Conservation (phyloP, 1,139 yeast genomes). For the Hansenula sp. region DNA sequence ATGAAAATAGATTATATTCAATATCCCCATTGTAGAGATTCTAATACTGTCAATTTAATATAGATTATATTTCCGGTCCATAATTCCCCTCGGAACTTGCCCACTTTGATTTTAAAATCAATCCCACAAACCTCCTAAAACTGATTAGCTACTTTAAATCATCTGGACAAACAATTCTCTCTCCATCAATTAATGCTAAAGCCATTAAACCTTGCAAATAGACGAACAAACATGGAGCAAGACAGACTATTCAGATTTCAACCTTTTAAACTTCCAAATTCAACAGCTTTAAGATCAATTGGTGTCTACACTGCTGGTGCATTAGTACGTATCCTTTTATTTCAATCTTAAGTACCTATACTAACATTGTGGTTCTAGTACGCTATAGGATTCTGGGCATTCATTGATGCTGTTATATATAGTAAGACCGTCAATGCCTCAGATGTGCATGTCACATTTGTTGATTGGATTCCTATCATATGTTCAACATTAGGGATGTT, state of each 20-base stretch:
- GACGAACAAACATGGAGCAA: constrained; percentile 15
- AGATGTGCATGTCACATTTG: constrained; percentile 78
- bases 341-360: constrained; percentile 5
- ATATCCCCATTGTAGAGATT: too few relatives aligned
- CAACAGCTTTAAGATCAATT: constrained; percentile 63
- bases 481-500: constrained; percentile 89
- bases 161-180: too few relatives aligned
- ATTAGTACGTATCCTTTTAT: constrained; percentile 31
- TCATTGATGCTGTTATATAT: constrained; percentile 84
- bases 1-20: too few relatives aligned
- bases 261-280: constrained; percentile 57
- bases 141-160: too few relatives aligned
- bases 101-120: neutral
- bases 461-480: constrained; percentile 93
- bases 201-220: neutral
- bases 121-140: neutral
- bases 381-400: constrained; percentile 85
- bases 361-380: constrained; percentile 28
- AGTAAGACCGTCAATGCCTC: constrained; percentile 85
- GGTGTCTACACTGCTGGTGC: constrained; percentile 79
- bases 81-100: neutral
- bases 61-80: neutral
- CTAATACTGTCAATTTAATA: too few relatives aligned
- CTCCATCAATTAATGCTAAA: constrained; percentile 3
- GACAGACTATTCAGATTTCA: constrained; percentile 48